phyloP scores from a whole-genome alignment of 2,329 filamentous ascomycete genomes.

The Gaeumannomyces sp. region DNA sequence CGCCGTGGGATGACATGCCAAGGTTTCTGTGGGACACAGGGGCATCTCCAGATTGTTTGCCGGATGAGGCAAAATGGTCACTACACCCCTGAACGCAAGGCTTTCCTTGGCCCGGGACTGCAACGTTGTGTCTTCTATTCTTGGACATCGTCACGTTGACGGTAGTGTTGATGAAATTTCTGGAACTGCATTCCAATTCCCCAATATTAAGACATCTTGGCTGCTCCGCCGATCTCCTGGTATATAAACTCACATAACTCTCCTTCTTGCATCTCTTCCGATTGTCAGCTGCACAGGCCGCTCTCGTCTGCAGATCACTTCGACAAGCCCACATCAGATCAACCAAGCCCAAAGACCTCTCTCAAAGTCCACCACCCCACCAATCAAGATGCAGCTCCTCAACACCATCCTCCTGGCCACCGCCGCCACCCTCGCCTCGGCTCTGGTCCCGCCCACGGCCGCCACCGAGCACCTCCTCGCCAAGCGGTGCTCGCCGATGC shows the following conservation, averaged over 20 bases:
- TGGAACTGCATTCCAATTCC: neutral
- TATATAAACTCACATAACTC: neutral
- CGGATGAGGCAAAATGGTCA: neutral
- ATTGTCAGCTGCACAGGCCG: neutral
- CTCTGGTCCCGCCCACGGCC: neutral
- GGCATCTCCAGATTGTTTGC: neutral
- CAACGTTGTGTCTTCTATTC: neutral
- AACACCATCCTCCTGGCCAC: conserved; percentile 4
- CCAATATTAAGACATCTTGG: neutral
- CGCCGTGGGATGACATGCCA: neutral
- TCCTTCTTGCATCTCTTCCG: neutral
- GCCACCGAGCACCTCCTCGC: conserved; percentile 14
- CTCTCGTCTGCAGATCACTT: neutral
- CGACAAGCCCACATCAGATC: neutral
- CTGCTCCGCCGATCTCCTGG: neutral
- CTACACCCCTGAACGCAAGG: neutral
- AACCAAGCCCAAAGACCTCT: neutral
- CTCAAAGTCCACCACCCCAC: neutral
- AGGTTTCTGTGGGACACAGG: neutral
- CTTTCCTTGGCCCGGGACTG: neutral
- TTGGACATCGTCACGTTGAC: neutral
- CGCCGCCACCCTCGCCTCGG: neutral
- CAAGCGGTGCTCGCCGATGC: conserved; percentile 20
- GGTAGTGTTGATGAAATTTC: neutral
- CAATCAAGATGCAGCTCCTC: conserved; percentile 3